Conservation (phyloP, 208 protist species). For the Trypanosoma lewisi region DNA sequence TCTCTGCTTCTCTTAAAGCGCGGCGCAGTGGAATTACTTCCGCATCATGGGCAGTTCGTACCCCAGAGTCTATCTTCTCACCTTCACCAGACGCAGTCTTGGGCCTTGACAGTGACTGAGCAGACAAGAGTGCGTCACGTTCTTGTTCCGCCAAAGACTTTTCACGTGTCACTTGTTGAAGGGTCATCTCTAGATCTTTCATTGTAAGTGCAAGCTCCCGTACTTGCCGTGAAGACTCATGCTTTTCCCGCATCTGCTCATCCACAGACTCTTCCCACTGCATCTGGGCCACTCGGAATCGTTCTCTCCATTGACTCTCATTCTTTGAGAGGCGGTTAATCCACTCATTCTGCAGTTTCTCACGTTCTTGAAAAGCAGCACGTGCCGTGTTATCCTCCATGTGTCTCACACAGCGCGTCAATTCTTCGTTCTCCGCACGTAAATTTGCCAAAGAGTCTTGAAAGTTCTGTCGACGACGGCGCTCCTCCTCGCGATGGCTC, state of each 20-base stretch:
- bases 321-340: slow-evolving; percentile 36
- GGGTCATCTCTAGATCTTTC: slow-evolving; percentile 40
- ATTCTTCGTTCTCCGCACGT: slow-evolving; percentile 47
- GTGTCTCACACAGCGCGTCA: slow-evolving; percentile 31
- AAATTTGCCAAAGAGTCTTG: slow-evolving; percentile 42
- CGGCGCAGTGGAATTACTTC: slow-evolving; percentile 11
- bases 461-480: slow-evolving; percentile 39
- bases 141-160: slow-evolving; percentile 29
- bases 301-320: slow-evolving; percentile 53
- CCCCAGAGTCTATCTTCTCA: background rate
- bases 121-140: slow-evolving; percentile 3
- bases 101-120: background rate
- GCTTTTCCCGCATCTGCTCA: slow-evolving; percentile 27
- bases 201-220: slow-evolving; percentile 40
- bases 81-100: background rate
- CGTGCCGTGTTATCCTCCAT: slow-evolving; percentile 8
- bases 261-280: slow-evolving; percentile 41
- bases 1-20: slow-evolving; percentile 22
- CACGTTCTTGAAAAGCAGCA: background rate
- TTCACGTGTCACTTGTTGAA: slow-evolving; percentile 32
- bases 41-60: background rate
- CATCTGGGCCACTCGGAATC: slow-evolving; percentile 35
- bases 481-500: slow-evolving; percentile 37
- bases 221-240: slow-evolving; percentile 39
- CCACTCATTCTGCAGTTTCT: slow-evolving; percentile 37